Evolutionary conservation across 495 filamentous ascomycete genomes (phyloP), one percentile per base, ranked within the genome.

Genomic region (Penicillium chermesinum): DNA sequence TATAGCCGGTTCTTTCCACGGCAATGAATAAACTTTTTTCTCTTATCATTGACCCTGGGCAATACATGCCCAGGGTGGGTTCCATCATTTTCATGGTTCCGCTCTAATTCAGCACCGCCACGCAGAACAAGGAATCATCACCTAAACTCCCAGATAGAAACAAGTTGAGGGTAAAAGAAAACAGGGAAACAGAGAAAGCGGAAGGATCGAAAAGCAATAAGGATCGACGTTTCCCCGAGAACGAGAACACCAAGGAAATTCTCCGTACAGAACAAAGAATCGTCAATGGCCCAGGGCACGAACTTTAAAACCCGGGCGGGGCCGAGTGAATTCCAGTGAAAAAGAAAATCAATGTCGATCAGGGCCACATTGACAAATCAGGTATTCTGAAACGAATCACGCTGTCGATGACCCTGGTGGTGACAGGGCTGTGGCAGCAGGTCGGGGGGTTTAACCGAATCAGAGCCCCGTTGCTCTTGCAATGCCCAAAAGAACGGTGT

Each of bases 361-460:
- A 52, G 46, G 38, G 41, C 53, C 49, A 38, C 30, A 35, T 41
- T 44, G 41, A 37, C 49, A 46, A 46, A 48, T 30, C 22, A 18
- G n/a, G n/a, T n/a, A n/a, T n/a, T n/a, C n/a, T n/a, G n/a, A n/a
- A n/a, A n/a, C n/a, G n/a, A n/a, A n/a, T n/a, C n/a, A n/a, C n/a
- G n/a, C n/a, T n/a, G n/a, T n/a, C n/a, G n/a, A n/a, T n/a, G n/a
- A n/a, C n/a, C n/a, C n/a, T n/a, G 47, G 32, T 5, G 10, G 25
- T 30, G 25, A 30, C 25, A 30, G 30, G 48, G 21, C 38, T 44
- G n/a, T n/a, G n/a, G n/a, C n/a, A n/a, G n/a, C n/a, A 40, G 37
- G 48, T 57, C 53, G 50, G 50, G n/a, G n/a, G n/a, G 33, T 52
- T 18, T 35, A 48, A 15, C 59, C 53, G 53, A 61, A 48, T 50